These are phyloP conservation scores for Paecilomyces sp. DNA, from an alignment of 2,329 filamentous ascomycete genomes.

Conservation along the genomic window DNA sequence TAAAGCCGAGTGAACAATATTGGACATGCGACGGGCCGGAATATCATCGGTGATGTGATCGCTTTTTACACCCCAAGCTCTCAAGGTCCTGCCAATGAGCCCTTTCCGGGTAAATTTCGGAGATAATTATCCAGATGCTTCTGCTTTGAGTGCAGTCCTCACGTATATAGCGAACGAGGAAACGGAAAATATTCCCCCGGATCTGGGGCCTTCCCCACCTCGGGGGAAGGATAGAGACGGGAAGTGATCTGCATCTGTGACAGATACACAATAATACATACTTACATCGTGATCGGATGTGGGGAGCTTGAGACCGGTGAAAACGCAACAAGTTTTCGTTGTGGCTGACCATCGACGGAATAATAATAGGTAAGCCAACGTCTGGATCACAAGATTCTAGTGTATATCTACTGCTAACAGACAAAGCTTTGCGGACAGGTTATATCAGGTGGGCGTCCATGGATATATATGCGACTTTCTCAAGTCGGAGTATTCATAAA, in stretches of 20 bases:
- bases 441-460: no score
- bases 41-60: not conserved
- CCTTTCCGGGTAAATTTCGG: not conserved
- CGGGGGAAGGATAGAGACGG: not conserved
- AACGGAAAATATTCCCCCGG: not conserved
- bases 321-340: not conserved
- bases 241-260: not conserved
- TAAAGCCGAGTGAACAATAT: not conserved
- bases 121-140: not conserved
- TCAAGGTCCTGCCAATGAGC: not conserved
- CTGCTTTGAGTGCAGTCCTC: not conserved
- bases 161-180: not conserved
- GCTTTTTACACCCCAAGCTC: not conserved
- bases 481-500: no score
- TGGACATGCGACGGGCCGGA: no score
- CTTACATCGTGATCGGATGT: no score
- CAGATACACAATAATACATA: no score
- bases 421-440: no score
- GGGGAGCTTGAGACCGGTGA: not conserved
- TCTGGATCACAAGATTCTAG: no score
- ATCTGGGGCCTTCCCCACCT: not conserved
- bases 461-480: no score
- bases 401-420: no score
- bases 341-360: not conserved
- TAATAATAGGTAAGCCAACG: not conserved